phyloP scores from a whole-genome alignment of 2,329 filamentous ascomycete genomes.

The Stagonosporopsis rhizophila region DNA sequence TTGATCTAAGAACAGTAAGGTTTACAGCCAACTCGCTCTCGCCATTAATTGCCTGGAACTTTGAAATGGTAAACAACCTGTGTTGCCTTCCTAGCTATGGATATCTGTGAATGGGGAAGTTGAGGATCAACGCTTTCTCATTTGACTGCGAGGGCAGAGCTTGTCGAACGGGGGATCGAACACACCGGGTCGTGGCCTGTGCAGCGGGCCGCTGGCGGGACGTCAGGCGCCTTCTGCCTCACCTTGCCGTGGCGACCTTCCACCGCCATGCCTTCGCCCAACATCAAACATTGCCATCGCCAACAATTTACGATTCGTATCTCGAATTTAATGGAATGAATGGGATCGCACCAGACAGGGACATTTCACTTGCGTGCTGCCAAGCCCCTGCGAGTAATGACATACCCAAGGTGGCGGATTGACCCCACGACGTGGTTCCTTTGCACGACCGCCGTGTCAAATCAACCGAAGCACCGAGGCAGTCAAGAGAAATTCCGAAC shows the following conservation, averaged over 20 bases:
- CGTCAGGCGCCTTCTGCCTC: neutral
- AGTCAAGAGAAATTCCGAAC: neutral
- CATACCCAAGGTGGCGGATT: neutral
- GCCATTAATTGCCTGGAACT: too few relatives aligned
- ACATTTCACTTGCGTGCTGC: neutral
- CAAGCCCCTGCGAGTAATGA: too few relatives aligned
- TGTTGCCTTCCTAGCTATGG: too few relatives aligned
- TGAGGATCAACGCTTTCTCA: too few relatives aligned
- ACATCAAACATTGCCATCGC: neutral
- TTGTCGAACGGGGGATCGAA: neutral
- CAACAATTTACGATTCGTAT: neutral
- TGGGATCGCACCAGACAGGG: too few relatives aligned
- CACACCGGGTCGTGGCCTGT: neutral
- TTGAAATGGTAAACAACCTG: too few relatives aligned
- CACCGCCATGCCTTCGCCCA: neutral
- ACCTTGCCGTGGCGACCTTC: neutral
- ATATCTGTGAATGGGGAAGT: too few relatives aligned
- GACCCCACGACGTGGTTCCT: neutral
- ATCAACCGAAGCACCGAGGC: conserved; percentile 1
- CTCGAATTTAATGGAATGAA: neutral
- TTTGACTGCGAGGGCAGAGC: neutral
- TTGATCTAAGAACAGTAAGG: too few relatives aligned
- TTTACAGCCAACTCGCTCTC: too few relatives aligned
- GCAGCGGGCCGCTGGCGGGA: neutral
- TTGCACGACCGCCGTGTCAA: conserved; percentile 7